Base-by-base conservation (phyloP, 1,284 basidiomycete species). In the Cryptococcus floricola region DNA sequence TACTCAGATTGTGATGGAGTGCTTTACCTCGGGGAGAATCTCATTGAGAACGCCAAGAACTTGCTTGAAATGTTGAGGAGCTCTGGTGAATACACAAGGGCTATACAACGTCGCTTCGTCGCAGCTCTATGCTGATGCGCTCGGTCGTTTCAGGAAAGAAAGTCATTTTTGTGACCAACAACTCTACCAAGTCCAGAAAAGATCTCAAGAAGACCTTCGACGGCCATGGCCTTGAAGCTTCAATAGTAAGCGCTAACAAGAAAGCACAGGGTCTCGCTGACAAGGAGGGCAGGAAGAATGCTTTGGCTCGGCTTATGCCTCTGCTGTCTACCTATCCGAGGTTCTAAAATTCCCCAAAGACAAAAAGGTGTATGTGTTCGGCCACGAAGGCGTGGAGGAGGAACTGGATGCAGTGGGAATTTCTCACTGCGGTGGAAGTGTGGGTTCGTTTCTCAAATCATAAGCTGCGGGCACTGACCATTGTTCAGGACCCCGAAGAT, bases 361-460 rank as follows among this genome's bases (percentile, higher is more conserved):
- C 74, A 91, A 97, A 79, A 92, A 90, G 74, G 94, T 96, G 6
- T 99, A 94, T 76, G 90, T 98, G 13, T 88, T 99, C 57, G 96
- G 96, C 2, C 90, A 93, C 85, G 76, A 81, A 44, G 94, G 94
- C 0, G 80, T 99, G 41, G 94, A 98, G 76, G 89, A 98, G 67
- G 96, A 99, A 78, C 80, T 98, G 48, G 82, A 79, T 25, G 84
- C 85, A 27, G 91, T 94, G 67, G 93, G 91, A 9, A 82, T 98
- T 50, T 69, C 80, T 9, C 87, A 84, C 74, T 78, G 86, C 48
- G 96, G 96, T 34, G 96, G 96, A 58, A 92, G 91, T 25, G 93
- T 92, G 67, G 64, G 84, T 73, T 31, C 23, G 27, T 28, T 12
- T 41, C 5, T 14, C 8, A 45, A 27, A 12, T 48, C 16, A 28